Base-by-base conservation (phyloP, 2,329 filamentous ascomycete species). In the Plenodomus tracheiphilus region DNA sequence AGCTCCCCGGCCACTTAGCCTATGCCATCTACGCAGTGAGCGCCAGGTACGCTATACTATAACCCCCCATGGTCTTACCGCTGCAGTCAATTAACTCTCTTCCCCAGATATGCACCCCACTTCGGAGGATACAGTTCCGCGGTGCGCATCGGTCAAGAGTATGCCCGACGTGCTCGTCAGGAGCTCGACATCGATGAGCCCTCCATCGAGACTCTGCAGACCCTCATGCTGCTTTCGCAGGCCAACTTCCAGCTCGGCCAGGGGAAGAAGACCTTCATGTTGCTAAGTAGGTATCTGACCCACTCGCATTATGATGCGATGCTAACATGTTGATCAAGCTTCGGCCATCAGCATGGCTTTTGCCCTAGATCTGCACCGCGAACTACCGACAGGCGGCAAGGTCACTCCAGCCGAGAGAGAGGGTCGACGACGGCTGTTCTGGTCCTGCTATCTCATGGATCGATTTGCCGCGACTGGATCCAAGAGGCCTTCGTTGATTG, bases 391-490 rank as follows among this genome's bases (percentile, higher is more conserved):
- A 5, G 81, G 83, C 42, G 76, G 83, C 11, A 81, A 83, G 46
- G 79, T 88, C 10, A 82, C 84, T 0, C 79, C 84, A 0, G 76
- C 84, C 3, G 90, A 95, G 65, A 82, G 87, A 47, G 91, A 95
- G 74, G 85, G 86, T 64, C 81, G 88, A 39, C 80, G 91, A 46
- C 82, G 88, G n/a, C 76, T 95, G 2, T 96, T 96, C 71, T 96
- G 91, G 91, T 86, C 88, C 2, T 93, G 89, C 66, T 96, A 94
- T 62, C 76, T 95, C 20, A 85, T 95, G 71, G 91, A 96, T 66
- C 83, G 88, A n/a, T 94, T 93, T 61, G 81, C 86, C 58, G 84
- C 88, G 1, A 91, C 88, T 57, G 91, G 91, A 15, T 93, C 90
- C 3, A 91, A 88, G 62, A 81, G 91, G 9, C 89, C 90, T 0